A percentile compares a stretch with the other conserved stretches of the same genome.
phyloP scores from a whole-genome alignment of 805 yeast genomes.

The Yarrowia deformans region DNA sequence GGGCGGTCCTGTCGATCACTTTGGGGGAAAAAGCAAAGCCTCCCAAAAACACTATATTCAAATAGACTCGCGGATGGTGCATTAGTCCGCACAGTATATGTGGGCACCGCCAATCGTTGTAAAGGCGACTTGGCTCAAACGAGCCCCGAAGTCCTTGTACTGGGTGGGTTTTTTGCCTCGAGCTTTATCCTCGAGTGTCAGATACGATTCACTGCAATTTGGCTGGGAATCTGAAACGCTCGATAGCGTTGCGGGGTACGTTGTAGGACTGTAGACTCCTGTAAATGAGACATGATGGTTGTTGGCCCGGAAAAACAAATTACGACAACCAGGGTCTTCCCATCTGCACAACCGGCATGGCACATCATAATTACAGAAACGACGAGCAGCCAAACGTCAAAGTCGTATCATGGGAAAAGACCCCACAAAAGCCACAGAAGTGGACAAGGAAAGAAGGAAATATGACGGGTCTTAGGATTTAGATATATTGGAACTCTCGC shows the following conservation, averaged over 20 bases:
- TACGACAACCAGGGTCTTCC: neutral
- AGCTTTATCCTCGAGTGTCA: neutral
- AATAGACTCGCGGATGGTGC: conserved; percentile 27
- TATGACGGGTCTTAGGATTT: neutral
- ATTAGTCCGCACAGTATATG: conserved; percentile 26
- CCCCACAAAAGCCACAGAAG: too few relatives aligned
- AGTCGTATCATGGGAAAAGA: conserved; percentile 1
- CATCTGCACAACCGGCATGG: conserved; percentile 2
- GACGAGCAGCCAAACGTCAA: neutral
- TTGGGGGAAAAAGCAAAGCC: conserved; percentile 5
- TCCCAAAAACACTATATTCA: too few relatives aligned
- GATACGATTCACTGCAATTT: conserved; percentile 2
- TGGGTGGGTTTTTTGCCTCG: neutral
- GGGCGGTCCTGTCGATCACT: conserved; percentile 28
- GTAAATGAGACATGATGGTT: neutral
- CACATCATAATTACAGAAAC: neutral
- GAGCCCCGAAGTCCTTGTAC: neutral
- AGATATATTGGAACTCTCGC: neutral
- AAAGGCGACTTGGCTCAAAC: neutral
- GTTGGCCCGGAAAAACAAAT: neutral
- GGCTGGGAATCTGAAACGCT: neutral
- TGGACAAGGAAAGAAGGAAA: too few relatives aligned
- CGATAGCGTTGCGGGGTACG: conserved; percentile 4
- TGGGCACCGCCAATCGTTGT: conserved; percentile 18
- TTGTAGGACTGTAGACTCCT: neutral